phyloP scores from a whole-genome alignment of 495 filamentous ascomycete genomes.

The Penicillium paxilli region DNA sequence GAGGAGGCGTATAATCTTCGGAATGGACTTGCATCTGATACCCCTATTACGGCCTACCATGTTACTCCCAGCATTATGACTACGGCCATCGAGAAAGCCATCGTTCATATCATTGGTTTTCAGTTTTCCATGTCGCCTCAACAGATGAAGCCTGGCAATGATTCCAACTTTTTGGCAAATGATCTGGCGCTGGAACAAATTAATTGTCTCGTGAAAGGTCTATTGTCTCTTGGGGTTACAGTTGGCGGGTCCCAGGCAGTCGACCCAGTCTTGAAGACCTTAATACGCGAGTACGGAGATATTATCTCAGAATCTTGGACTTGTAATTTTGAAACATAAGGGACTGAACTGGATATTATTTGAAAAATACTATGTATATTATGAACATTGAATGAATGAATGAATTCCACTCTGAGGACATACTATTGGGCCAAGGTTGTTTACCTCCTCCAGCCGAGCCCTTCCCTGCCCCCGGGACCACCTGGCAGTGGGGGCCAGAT shows the following conservation, averaged over 20 bases:
- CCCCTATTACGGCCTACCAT: slow-evolving; percentile 22
- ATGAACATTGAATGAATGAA: too few relatives aligned
- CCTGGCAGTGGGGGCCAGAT: too few relatives aligned
- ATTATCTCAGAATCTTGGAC: slow-evolving; percentile 27
- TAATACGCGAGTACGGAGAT: slow-evolving; percentile 21
- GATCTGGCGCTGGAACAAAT: slow-evolving; percentile 12
- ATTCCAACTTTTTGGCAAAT: not conserved
- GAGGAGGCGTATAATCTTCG: slow-evolving; percentile 23
- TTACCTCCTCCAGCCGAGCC: too few relatives aligned
- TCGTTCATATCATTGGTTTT: slow-evolving; percentile 12
- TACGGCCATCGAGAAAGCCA: slow-evolving; percentile 17
- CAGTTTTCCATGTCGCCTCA: not conserved
- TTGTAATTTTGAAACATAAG: slow-evolving; percentile 14
- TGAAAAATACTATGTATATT: too few relatives aligned
- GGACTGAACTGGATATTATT: not conserved
- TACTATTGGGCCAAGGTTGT: too few relatives aligned
- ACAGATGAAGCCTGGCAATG: not conserved
- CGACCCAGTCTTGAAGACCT: not conserved
- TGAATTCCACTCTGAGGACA: not conserved
- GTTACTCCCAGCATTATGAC: slow-evolving; percentile 23
- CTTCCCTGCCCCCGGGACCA: too few relatives aligned
- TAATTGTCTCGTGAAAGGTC: slow-evolving; percentile 21
- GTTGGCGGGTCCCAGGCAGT: slow-evolving; percentile 27
- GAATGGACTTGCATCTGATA: slow-evolving; percentile 16
- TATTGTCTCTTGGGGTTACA: slow-evolving; percentile 23